Conservation (phyloP, 345 rosid genomes). For the Raphanus sativus region DNA sequence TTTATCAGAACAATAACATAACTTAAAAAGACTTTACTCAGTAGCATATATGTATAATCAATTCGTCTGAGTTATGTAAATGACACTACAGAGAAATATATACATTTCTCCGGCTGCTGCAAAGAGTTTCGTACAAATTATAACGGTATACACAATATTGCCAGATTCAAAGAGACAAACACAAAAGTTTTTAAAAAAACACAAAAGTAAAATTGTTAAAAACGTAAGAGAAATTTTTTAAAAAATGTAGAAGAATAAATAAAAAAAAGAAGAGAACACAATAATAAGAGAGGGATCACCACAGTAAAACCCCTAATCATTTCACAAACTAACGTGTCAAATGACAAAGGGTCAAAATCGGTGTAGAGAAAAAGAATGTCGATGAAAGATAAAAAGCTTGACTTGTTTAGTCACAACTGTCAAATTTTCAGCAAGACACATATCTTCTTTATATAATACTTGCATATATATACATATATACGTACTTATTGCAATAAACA, state of each 20-base stretch:
- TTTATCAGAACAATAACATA: background rate
- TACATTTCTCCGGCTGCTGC: background rate
- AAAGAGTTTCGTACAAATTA: background rate
- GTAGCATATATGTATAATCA: background rate
- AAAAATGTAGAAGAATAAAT: constrained; percentile 21
- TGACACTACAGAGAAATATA: background rate
- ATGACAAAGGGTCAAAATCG: constrained; percentile 16
- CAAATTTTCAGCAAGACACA: constrained; percentile 43
- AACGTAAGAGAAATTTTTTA: background rate
- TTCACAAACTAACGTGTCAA: constrained; percentile 36
- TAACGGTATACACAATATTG: background rate
- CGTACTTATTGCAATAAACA: constrained; percentile 15
- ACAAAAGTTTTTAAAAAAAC: too few relatives aligned
- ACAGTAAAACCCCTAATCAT: constrained; percentile 29
- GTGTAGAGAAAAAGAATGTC: constrained; percentile 22
- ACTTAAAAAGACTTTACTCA: background rate
- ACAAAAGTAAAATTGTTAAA: background rate
- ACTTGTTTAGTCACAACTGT: constrained; percentile 59
- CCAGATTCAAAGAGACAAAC: background rate
- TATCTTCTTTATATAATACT: background rate
- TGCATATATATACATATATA: background rate
- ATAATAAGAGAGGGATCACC: too few relatives aligned
- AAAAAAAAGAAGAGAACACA: too few relatives aligned
- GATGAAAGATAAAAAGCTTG: constrained; percentile 38
- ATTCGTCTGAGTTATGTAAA: background rate